Conservation (phyloP, 2,329 filamentous ascomycete genomes). For the Phoma sp. region DNA sequence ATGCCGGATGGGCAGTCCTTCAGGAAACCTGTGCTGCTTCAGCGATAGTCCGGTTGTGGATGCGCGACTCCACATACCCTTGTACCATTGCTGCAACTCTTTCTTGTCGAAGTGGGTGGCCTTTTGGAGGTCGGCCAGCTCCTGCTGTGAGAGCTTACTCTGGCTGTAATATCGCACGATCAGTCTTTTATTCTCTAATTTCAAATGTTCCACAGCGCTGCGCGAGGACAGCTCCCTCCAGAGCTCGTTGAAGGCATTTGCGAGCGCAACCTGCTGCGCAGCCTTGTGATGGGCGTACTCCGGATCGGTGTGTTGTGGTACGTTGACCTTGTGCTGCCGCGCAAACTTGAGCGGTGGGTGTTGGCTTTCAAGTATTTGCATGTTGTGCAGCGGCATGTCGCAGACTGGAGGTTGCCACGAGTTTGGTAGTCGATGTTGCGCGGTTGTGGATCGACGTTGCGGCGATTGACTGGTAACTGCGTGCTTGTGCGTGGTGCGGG, state of each 20-base stretch:
- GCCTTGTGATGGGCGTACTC: slow-evolving; percentile 37
- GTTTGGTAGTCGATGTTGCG: slow-evolving; percentile 9
- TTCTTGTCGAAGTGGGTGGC: slow-evolving; percentile 99
- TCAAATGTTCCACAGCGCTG: slow-evolving; percentile 30
- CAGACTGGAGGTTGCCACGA: slow-evolving; percentile 5
- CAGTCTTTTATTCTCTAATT: slow-evolving; percentile 42
- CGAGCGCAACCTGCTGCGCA: slow-evolving; percentile 32
- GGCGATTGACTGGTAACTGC: too few species aligned
- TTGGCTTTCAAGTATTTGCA: slow-evolving; percentile 33
- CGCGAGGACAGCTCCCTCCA: slow-evolving; percentile 34
- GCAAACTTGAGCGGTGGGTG: slow-evolving; percentile 43
- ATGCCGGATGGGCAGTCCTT: slow-evolving; percentile 98
- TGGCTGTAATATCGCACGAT: slow-evolving; percentile 68
- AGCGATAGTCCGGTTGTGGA: slow-evolving; percentile 15
- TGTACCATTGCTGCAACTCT: slow-evolving; percentile 99
- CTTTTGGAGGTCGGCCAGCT: slow-evolving; percentile 94
- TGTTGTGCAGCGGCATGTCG: slow-evolving; percentile 15
- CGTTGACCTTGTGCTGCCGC: slow-evolving; percentile 30
- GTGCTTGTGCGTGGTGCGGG: slow-evolving; percentile 5
- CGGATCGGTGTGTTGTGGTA: slow-evolving; percentile 34
- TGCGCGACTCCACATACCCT: slow-evolving; percentile 68
- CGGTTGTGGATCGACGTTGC: slow-evolving; percentile 21
- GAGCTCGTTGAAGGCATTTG: slow-evolving; percentile 34
- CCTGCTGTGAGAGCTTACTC: slow-evolving; percentile 96
- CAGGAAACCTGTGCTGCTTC: slow-evolving; percentile 75